Evolutionary conservation across 1,139 yeast genomes (phyloP).

Genomic region (Sugiyamaella novakii): DNA sequence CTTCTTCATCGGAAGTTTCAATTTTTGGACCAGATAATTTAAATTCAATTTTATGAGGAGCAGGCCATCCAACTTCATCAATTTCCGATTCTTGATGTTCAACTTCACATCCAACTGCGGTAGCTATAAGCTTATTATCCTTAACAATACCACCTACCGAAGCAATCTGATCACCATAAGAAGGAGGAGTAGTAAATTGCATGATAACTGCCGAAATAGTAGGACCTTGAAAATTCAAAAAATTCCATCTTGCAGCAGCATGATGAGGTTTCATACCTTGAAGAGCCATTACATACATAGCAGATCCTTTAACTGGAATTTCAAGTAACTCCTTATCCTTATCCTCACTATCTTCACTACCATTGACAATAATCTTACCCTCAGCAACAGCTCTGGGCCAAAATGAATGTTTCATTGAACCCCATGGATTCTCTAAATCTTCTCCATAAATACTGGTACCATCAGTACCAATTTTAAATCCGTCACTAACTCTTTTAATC

Average conservation of each 20-base stretch:
- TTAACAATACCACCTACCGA: conserved; percentile 73
- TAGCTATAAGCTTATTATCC: conserved; percentile 63
- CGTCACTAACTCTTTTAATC: conserved; percentile 64
- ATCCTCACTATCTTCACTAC: conserved; percentile 28
- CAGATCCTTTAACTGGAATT: conserved; percentile 50
- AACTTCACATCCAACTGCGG: conserved; percentile 66
- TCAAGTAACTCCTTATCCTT: conserved; percentile 21
- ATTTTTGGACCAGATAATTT: conserved; percentile 54
- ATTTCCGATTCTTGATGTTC: conserved; percentile 59
- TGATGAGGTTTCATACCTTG: conserved; percentile 99
- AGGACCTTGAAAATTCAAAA: conserved; percentile 82
- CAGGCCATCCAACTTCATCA: conserved; percentile 90
- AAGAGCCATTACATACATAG: conserved; percentile 95
- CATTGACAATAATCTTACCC: conserved; percentile 56
- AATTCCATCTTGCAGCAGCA: conserved; percentile 97
- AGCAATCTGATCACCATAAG: conserved; percentile 82
- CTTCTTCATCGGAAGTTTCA: conserved; percentile 46
- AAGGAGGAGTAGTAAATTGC: conserved; percentile 94
- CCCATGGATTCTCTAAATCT: conserved; percentile 87
- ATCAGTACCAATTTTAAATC: conserved; percentile 86
- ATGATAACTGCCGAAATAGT: conserved; percentile 75
- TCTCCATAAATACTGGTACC: conserved; percentile 82
- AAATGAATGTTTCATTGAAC: conserved; percentile 90
- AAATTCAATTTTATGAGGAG: conserved; percentile 70
- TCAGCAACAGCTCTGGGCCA: conserved; percentile 85